phyloP scores from a whole-genome alignment of 495 filamentous ascomycete genomes.

The Gamarada debralockiae region DNA sequence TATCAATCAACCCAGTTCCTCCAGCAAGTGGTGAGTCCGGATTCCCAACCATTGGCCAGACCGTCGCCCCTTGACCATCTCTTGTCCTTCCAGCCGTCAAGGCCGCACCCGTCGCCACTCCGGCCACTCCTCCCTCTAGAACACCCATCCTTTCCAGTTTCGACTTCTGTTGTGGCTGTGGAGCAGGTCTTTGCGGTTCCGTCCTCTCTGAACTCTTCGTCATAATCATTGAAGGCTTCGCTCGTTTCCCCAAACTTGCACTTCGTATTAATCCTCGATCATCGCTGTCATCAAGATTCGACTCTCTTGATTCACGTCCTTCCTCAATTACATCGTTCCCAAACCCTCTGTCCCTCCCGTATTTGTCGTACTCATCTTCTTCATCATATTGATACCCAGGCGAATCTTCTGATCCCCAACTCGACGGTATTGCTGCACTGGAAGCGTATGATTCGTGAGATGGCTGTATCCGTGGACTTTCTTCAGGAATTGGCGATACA shows the following conservation, averaged over 20 bases:
- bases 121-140: background rate
- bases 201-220: conserved; percentile 32
- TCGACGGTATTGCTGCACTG: conserved; percentile 72
- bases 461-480: conserved; percentile 53
- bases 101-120: background rate
- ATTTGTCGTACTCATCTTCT: conserved; percentile 35
- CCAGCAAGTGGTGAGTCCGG: conserved; percentile 20
- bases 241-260: conserved; percentile 72
- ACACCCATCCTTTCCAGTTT: conserved; percentile 18
- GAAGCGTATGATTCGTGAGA: conserved; percentile 71
- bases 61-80: conserved; percentile 12
- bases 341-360: conserved; percentile 24
- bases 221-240: conserved; percentile 66
- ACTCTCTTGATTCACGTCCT: conserved; percentile 32
- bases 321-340: conserved; percentile 48
- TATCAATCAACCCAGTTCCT: conserved; percentile 23
- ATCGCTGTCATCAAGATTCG: conserved; percentile 52
- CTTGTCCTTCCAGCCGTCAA: background rate
- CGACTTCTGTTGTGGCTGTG: conserved; percentile 14
- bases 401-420: conserved; percentile 48
- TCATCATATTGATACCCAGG: conserved; percentile 44
- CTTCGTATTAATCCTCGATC: conserved; percentile 65
- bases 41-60: conserved; percentile 24
- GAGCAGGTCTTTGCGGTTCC: conserved; percentile 4
- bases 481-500: conserved; percentile 88